Conservation (phyloP, 2,329 filamentous ascomycete genomes). For the Pseudogymnoascus sp. region DNA sequence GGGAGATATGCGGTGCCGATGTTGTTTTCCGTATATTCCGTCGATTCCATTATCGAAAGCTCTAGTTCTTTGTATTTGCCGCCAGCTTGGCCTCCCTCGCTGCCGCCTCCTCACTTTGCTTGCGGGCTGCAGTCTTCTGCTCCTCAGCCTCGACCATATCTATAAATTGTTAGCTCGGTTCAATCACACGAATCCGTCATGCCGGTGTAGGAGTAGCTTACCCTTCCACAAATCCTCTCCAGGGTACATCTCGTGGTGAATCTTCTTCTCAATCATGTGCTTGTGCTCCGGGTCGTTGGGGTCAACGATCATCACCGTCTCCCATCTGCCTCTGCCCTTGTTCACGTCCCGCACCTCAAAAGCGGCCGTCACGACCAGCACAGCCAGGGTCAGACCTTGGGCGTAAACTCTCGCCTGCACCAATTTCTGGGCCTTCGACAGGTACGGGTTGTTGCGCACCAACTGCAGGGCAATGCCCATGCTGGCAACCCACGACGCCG, state of each 20-base stretch:
- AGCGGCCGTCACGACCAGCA: slow-evolving; percentile 57
- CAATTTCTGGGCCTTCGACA: slow-evolving; percentile 58
- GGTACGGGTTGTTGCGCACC: slow-evolving; percentile 55
- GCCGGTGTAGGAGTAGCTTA: slow-evolving; percentile 33
- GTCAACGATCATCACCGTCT: slow-evolving; percentile 74
- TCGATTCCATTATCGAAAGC: neutral
- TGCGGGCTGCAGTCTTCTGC: slow-evolving; percentile 41
- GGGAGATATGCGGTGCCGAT: neutral
- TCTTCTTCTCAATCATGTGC: slow-evolving; percentile 74
- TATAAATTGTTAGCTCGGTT: slow-evolving; percentile 27
- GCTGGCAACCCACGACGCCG: slow-evolving; percentile 55
- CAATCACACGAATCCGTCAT: neutral
- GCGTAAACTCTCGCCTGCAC: slow-evolving; percentile 71
- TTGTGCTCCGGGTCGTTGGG: slow-evolving; percentile 76
- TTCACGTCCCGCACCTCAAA: slow-evolving; percentile 69
- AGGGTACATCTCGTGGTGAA: slow-evolving; percentile 79
- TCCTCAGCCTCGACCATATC: slow-evolving; percentile 82
- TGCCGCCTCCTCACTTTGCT: slow-evolving; percentile 8
- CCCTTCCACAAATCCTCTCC: slow-evolving; percentile 92
- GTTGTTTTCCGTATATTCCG: neutral
- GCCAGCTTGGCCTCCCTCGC: neutral
- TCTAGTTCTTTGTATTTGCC: neutral
- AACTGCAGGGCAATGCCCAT: slow-evolving; percentile 56
- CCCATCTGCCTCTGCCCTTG: slow-evolving; percentile 68
- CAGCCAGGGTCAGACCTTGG: slow-evolving; percentile 61